Base-by-base conservation (phyloP, 495 filamentous ascomycete species). In the Penicillium argentinense region DNA sequence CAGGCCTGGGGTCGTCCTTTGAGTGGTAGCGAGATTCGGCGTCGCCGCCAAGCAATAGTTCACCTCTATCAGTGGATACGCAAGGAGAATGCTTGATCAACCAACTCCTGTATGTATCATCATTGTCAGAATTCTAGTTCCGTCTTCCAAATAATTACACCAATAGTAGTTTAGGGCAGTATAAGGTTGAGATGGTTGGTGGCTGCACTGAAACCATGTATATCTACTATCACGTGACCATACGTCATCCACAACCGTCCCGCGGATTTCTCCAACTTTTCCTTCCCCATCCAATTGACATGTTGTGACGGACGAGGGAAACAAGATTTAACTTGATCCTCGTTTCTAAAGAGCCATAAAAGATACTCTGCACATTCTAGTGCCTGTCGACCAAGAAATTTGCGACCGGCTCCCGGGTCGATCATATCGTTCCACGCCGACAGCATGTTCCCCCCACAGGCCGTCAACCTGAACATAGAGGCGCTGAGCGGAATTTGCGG, bases 401-500 rank as follows among this genome's bases (percentile, higher is more conserved):
- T 11, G 33, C 26, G 41, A 34, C 25, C 24, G 21, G 25, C 3
- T 19, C 13, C 13, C 34, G 17, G 23, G 32, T 38, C 30, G 23
- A 39, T 49, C 33, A 47, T 47, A 45, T 43, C 51, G 46, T 51
- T 56, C 46, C 39, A 7, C 22, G 23, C 42, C 16, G 11, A 34
- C 47, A 33, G 24, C 28, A 91, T 92, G 86, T 86, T 85, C 51
- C 85, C 85, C 36, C 82, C 85, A 24, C 81, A 82, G 17, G 74
- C 67, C 44, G 76, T 76, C 30, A 76, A 84, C 60, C 71, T 95
- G 49, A 86, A 93, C 62, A 81, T 95, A 21, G 88, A 91, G 54
- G 89, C 91, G 36, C 79, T 96, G 51, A 91, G 86, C 59, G 91
- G 91, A 14, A 95, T 96, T 45, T 88, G 84, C 69, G 91, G 91